These are phyloP conservation scores for Ochetophila trinervis DNA, from an alignment of 306 rosid species.

Conservation along the genomic window DNA sequence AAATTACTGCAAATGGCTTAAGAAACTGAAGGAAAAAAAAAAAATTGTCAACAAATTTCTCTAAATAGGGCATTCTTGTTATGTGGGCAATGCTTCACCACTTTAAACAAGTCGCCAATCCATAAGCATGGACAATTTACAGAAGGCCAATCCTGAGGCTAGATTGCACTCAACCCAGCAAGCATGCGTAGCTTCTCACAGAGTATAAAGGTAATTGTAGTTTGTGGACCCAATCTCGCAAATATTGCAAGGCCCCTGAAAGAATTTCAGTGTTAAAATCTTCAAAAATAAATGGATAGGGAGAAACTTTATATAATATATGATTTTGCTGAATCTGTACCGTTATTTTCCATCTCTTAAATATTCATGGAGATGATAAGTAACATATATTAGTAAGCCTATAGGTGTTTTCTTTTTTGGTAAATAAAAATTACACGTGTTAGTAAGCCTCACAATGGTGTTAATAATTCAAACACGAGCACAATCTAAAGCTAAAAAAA, in stretches of 20 bases:
- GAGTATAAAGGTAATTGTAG: conserved; percentile 76
- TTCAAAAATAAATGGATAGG: not conserved
- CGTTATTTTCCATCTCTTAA: not conserved
- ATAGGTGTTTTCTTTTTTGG: no score
- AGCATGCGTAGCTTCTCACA: conserved; percentile 81
- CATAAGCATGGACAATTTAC: conserved; percentile 12
- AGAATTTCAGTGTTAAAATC: not conserved
- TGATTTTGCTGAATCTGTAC: not conserved
- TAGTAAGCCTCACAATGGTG: no score
- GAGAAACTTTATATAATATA: not conserved
- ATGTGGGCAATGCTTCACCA: not conserved
- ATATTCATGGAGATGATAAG: not conserved
- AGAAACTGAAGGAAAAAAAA: not conserved
- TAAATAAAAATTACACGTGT: no score
- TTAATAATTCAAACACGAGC: not conserved
- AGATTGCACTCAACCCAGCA: conserved; percentile 79
- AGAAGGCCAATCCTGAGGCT: conserved; percentile 18
- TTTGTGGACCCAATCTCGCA: conserved; percentile 94
- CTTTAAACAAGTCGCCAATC: not conserved
- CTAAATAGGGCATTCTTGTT: not conserved
- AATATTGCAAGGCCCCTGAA: conserved; percentile 82
- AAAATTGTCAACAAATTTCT: not conserved
- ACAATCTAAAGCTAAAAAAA: no score
- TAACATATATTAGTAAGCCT: no score
- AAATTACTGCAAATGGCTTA: not conserved